These are phyloP conservation scores for Apophysomyces sp. DNA, from an alignment of 371 early-diverging fungal species.

Conservation along the genomic window DNA sequence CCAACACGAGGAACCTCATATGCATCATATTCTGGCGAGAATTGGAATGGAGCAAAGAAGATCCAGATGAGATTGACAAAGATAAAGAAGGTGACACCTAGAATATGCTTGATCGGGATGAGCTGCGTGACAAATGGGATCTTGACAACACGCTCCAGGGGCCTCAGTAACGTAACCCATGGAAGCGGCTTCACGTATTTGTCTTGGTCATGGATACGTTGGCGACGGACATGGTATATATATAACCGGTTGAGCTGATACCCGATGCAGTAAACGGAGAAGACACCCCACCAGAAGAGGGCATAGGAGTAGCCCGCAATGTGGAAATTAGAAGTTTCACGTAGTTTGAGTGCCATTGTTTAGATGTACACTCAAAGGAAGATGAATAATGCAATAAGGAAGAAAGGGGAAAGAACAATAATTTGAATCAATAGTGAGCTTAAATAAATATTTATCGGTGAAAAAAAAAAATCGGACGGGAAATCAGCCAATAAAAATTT, in stretches of 20 bases:
- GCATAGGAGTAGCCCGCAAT: slow-evolving; percentile 35
- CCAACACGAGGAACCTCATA: slow-evolving; percentile 21
- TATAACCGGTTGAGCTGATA: slow-evolving; percentile 31
- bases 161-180: slow-evolving; percentile 6
- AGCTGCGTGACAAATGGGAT: slow-evolving; percentile 43
- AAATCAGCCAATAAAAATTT: not conserved
- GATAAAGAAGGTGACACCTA: slow-evolving; percentile 29
- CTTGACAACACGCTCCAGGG: slow-evolving; percentile 16
- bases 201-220: slow-evolving; percentile 13
- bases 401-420: not conserved
- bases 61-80: slow-evolving; percentile 33
- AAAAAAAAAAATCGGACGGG: not conserved
- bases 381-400: not conserved
- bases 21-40: not conserved
- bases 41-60: slow-evolving; percentile 28
- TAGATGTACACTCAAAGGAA: not conserved
- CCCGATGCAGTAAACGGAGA: slow-evolving; percentile 36
- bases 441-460: not conserved
- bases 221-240: slow-evolving; percentile 24
- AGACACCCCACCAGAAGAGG: slow-evolving; percentile 41
- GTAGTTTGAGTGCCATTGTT: slow-evolving; percentile 10
- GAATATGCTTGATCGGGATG: slow-evolving; percentile 40
- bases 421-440: not conserved
- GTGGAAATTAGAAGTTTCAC: slow-evolving; percentile 15
- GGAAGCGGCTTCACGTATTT: slow-evolving; percentile 4